Evolutionary conservation across 345 rosid genomes (phyloP), one percentile per base, ranked within the genome.

Genomic region (Fremontodendron californicum): DNA sequence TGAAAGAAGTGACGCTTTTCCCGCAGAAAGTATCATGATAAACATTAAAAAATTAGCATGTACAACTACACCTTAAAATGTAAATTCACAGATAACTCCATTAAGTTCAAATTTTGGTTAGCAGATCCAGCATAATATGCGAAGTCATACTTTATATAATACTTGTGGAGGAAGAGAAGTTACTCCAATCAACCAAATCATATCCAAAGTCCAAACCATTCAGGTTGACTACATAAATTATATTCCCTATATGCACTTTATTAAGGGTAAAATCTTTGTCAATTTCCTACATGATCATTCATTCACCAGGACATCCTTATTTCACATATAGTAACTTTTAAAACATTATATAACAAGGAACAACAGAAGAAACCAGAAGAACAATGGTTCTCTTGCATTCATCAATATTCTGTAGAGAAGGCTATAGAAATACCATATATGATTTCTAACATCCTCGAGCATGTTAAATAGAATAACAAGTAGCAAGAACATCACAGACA

Each of bases 1-100:
- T 93, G 96, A 86, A 93, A 96, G 33, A 90, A 79, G 80, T 90
- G 93, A 67, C 97, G 98, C 75, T 91, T 91, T 84, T 92, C 97
- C 99, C 93, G 92, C 77, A 84, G 39, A 69, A 63, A 37, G 77
- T 5, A 81, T 33, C 35, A 74, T 10, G 52, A 58, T 70, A 16
- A 68, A 40, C 0, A 7, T 75, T 46, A 54, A 68, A n/a, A n/a
- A 66, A 42, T 31, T 29, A 75, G 79, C 51, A 4, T 5, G 10
- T 27, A 10, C 15, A 43, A 62, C 69, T 46, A 64, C 8, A 3
- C 11, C 13, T 39, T 4, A 54, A 23, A 66, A 25, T 4, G 1
- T 27, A 51, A 63, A 9, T 52, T 64, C 43, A 29, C 45, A 72
- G 46, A 10, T 10, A 46, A 8, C 10, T 40, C n/a, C 18, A 29